Percentiles rank a stretch among this genome's conserved stretches.
Evolutionary conservation across 1,139 yeast genomes (phyloP).

Genomic region (Blastobotrys buckinghamii): DNA sequence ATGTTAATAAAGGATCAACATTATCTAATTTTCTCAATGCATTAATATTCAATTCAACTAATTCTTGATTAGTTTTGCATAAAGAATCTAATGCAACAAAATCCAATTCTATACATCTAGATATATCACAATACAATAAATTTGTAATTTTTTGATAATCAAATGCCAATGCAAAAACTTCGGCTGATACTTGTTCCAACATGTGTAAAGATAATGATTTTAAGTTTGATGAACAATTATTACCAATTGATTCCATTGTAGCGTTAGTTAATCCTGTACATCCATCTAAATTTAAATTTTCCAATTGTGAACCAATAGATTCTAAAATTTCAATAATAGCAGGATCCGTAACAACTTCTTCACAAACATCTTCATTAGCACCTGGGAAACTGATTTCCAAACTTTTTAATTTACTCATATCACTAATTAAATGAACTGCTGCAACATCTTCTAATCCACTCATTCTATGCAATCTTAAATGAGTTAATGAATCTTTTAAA

Average conservation of each 20-base stretch:
- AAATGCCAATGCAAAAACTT: slow-evolving; percentile 56
- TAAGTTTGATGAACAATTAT: slow-evolving; percentile 31
- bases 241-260: neutral
- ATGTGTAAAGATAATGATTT: slow-evolving; percentile 46
- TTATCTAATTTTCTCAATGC: slow-evolving; percentile 45
- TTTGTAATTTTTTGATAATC: slow-evolving; percentile 47
- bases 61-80: slow-evolving; percentile 39
- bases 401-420: slow-evolving; percentile 45
- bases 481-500: slow-evolving; percentile 46
- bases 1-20: slow-evolving; percentile 1
- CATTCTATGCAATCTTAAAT: slow-evolving; percentile 54
- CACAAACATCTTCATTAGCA: slow-evolving; percentile 11
- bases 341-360: slow-evolving; percentile 62
- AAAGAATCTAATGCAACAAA: slow-evolving; percentile 58
- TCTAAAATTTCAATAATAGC: slow-evolving; percentile 63
- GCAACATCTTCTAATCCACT: slow-evolving; percentile 63
- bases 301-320: slow-evolving; percentile 56
- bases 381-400: slow-evolving; percentile 61
- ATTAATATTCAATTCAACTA: slow-evolving; percentile 66
- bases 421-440: slow-evolving; percentile 62
- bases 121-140: slow-evolving; percentile 47
- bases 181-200: slow-evolving; percentile 61
- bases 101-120: slow-evolving; percentile 60
- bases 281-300: slow-evolving; percentile 58
- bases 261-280: slow-evolving; percentile 54